phyloP scores from a whole-genome alignment of 768 basidiomycete species.

The Lentinus tigrinus region DNA sequence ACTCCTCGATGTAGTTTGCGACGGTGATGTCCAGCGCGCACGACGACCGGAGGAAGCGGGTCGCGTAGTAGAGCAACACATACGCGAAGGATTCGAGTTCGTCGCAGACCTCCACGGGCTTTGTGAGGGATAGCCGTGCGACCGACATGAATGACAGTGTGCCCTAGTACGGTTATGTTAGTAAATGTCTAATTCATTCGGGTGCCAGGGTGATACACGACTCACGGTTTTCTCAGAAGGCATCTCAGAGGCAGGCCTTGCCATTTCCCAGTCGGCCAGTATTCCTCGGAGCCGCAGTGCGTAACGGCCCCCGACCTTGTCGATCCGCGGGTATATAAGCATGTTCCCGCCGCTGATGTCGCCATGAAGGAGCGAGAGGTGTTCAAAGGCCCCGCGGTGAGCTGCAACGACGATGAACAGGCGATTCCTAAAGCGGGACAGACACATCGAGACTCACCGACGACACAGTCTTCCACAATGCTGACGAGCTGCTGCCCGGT shows the following conservation, averaged over 20 bases:
- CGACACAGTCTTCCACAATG: neutral
- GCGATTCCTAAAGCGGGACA: neutral
- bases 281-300: neutral
- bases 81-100: constrained; percentile 19
- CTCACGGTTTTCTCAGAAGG: neutral
- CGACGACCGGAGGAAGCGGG: constrained; percentile 1
- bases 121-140: neutral
- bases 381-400: neutral
- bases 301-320: neutral
- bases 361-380: neutral
- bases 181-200: neutral
- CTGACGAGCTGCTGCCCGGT: neutral
- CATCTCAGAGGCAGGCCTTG: neutral
- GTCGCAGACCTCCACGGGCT: constrained; percentile 6
- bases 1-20: neutral
- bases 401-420: neutral
- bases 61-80: constrained; percentile 5
- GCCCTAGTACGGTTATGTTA: neutral
- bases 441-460: neutral
- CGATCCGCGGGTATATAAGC: constrained; percentile 1
- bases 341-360: constrained; percentile 12
- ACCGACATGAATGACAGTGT: constrained; percentile 17
- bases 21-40: neutral
- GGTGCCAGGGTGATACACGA: neutral
- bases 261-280: constrained; percentile 1